These are phyloP conservation scores for Auriscalpium vulgare DNA, from an alignment of 768 basidiomycete genomes.

Conservation along the genomic window DNA sequence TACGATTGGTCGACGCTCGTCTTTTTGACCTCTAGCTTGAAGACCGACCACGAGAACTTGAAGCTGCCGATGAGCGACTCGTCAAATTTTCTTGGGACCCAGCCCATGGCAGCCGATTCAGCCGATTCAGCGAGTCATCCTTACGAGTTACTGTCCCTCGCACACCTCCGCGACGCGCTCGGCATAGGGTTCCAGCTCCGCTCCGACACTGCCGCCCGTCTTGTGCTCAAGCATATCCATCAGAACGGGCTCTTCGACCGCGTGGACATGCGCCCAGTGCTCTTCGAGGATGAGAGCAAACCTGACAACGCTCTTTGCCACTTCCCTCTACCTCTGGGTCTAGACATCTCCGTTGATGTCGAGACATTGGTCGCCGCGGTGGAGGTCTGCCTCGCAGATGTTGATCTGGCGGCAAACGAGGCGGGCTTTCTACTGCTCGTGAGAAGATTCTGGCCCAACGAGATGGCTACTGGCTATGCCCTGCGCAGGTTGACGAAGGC, in stretches of 20 bases:
- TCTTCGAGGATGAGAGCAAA: conserved; percentile 29
- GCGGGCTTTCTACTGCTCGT: conserved; percentile 61
- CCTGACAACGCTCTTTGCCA: conserved; percentile 35
- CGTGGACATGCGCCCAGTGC: conserved; percentile 26
- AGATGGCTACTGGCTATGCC: conserved; percentile 65
- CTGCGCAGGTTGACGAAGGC: conserved; percentile 49
- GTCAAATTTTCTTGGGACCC: conserved; percentile 40
- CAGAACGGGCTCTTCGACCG: conserved; percentile 55
- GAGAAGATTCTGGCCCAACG: conserved; percentile 67
- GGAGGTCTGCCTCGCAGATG: conserved; percentile 60
- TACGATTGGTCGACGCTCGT: conserved; percentile 63
- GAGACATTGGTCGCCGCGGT: conserved; percentile 65
- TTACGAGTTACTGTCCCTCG: conserved; percentile 50
- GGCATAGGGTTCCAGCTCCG: conserved; percentile 49
- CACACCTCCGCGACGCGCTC: conserved; percentile 54
- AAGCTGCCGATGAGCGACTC: conserved; percentile 18
- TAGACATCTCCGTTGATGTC: conserved; percentile 66
- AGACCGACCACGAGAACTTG: conserved; percentile 22
- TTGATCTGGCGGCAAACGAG: conserved; percentile 71
- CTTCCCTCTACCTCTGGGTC: conserved; percentile 63
- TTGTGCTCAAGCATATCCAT: conserved; percentile 52
- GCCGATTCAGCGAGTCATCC: conserved; percentile 31
- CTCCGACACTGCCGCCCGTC: conserved; percentile 42
- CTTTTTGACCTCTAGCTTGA: conserved; percentile 53
- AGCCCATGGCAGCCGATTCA: conserved; percentile 16